phyloP scores from a whole-genome alignment of 306 rosid species.

The Biancaea sappan region DNA sequence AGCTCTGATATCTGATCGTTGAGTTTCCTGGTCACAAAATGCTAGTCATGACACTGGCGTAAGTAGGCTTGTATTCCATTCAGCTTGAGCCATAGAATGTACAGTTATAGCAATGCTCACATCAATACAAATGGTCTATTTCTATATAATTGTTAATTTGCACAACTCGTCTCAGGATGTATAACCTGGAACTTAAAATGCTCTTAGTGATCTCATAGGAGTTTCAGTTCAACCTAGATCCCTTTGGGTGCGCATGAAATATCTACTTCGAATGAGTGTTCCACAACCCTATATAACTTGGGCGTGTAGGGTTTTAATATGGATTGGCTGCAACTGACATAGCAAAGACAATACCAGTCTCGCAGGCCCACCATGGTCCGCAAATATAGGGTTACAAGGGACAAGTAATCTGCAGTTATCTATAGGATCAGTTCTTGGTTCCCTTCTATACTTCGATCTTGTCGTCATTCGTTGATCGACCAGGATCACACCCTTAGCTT shows the following conservation, averaged over 20 bases:
- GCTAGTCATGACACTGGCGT: constrained; percentile 40
- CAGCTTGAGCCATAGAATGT: constrained; percentile 55
- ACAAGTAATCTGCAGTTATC: neutral
- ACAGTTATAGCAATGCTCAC: constrained; percentile 55
- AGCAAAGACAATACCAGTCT: neutral
- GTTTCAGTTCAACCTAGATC: constrained; percentile 18
- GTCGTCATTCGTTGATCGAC: neutral
- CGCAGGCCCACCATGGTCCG: too few relatives aligned
- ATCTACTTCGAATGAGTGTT: neutral
- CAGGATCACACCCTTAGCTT: neutral
- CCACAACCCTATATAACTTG: neutral
- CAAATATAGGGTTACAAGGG: neutral
- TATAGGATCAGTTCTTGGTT: neutral
- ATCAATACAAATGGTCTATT: constrained; percentile 50
- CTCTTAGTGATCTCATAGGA: constrained; percentile 19
- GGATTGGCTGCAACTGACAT: neutral
- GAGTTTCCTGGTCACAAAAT: constrained; percentile 38
- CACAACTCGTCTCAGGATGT: constrained; percentile 24
- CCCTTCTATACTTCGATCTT: too few relatives aligned
- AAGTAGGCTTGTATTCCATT: constrained; percentile 52
- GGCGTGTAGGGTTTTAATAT: neutral
- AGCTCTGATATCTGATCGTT: constrained; percentile 63
- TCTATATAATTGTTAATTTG: constrained; percentile 28
- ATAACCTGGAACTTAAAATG: constrained; percentile 25
- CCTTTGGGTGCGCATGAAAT: neutral